A percentile compares a stretch with the other conserved stretches of the same genome.
phyloP scores from a whole-genome alignment of 768 basidiomycete genomes.

The Mycena galopus region DNA sequence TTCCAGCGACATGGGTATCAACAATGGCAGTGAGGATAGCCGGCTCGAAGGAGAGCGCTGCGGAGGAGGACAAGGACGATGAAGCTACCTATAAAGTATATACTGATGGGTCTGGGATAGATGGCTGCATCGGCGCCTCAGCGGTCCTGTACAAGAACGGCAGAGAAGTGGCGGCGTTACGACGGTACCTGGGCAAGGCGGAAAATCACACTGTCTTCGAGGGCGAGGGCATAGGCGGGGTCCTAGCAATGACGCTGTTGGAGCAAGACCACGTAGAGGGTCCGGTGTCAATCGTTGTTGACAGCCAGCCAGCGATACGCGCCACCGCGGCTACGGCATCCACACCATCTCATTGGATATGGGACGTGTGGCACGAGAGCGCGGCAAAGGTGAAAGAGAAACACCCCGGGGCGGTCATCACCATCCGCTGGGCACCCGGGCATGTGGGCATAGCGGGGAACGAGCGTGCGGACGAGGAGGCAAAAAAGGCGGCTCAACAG shows the following conservation, averaged over 20 bases:
- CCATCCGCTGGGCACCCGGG: neutral
- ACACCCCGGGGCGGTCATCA: neutral
- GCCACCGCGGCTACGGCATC: neutral
- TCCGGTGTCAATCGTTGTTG: neutral
- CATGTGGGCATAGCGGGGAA: neutral
- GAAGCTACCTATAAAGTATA: neutral
- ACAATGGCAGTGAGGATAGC: neutral
- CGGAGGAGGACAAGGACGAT: neutral
- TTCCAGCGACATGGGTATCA: neutral
- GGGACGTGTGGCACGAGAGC: neutral
- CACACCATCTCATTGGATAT: too few relatives aligned
- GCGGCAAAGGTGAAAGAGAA: neutral
- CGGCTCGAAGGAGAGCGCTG: neutral
- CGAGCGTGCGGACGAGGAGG: neutral
- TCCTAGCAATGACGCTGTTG: neutral
- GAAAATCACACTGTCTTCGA: conserved; percentile 61
- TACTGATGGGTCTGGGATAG: neutral
- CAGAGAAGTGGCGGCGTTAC: neutral
- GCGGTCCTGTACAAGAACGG: neutral
- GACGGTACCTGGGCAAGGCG: neutral
- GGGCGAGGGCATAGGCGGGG: conserved; percentile 41
- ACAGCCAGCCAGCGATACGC: neutral
- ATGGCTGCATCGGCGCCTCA: neutral
- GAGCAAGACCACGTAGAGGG: neutral
- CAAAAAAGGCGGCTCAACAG: neutral